These are phyloP conservation scores for Pulicaria dysenterica DNA, from an alignment of 129 eudicot species.

Conservation along the genomic window DNA sequence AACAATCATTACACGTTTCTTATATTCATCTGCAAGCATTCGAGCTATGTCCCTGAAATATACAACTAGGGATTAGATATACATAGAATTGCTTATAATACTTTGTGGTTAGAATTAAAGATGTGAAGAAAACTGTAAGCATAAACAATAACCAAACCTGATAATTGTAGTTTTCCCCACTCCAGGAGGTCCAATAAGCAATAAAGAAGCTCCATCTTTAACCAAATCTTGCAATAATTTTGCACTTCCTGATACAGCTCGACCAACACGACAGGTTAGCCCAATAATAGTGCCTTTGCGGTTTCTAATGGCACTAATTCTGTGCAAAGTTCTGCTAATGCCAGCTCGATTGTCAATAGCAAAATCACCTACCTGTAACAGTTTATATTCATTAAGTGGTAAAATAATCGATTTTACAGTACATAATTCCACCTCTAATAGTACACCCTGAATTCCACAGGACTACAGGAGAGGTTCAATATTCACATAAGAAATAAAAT, in stretches of 20 bases:
- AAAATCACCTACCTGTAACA: conserved; percentile 89
- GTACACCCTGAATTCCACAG: neutral
- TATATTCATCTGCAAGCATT: conserved; percentile 92
- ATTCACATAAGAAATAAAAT: neutral
- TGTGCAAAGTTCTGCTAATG: conserved; percentile 91
- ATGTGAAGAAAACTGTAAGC: neutral
- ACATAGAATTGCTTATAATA: neutral
- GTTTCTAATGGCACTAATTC: conserved; percentile 91
- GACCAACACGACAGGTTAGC: conserved; percentile 95
- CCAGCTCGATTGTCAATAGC: conserved; percentile 96
- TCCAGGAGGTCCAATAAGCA: conserved; percentile 98
- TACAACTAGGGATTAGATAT: conserved; percentile 1
- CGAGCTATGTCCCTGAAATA: conserved; percentile 84
- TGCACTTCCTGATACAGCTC: conserved; percentile 96
- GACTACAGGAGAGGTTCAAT: neutral
- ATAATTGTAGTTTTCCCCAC: conserved; percentile 95
- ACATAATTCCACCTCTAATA: neutral
- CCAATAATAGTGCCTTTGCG: conserved; percentile 85
- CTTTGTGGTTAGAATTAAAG: neutral
- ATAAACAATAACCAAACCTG: conserved; percentile 50
- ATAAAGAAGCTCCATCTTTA: conserved; percentile 84
- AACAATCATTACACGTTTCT: conserved; percentile 93
- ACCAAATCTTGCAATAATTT: conserved; percentile 77
- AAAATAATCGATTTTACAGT: neutral
- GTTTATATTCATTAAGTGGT: neutral